Percentiles rank a stretch among this genome's conserved stretches.
Evolutionary conservation across 129 eudicot genomes (phyloP).

Genomic region (Escallonia herrerae): DNA sequence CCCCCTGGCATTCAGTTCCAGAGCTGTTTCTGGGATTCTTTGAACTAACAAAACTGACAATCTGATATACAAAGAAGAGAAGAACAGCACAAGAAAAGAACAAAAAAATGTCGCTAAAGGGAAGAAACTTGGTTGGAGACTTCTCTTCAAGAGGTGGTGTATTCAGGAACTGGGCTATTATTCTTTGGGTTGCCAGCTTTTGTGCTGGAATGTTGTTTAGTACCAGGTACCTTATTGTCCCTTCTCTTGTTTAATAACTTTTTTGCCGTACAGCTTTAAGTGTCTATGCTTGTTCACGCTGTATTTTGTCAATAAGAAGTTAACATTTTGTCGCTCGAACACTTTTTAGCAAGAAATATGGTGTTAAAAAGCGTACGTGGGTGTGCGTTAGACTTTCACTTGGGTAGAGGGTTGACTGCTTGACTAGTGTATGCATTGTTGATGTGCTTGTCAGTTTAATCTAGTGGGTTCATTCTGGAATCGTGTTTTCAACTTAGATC

Average conservation of each 20-base stretch:
- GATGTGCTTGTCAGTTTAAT: no score
- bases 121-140: constrained; percentile 18
- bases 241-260: background rate
- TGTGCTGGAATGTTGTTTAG: constrained; percentile 36
- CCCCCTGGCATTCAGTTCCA: background rate
- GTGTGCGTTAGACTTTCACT: background rate
- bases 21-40: background rate
- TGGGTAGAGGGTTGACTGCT: background rate
- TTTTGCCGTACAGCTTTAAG: background rate
- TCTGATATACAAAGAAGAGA: background rate
- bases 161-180: constrained; percentile 17
- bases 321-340: no score
- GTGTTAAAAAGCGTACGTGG: no score
- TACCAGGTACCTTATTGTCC: constrained; percentile 11
- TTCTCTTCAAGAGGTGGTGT: constrained; percentile 19
- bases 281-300: background rate
- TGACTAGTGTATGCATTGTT: no score
- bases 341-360: no score
- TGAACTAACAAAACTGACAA: background rate
- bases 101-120: constrained; percentile 25
- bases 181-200: constrained; percentile 31
- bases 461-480: no score
- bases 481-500: no score
- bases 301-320: background rate
- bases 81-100: background rate